Conservation (phyloP, 192 early-diverging fungal genomes). For the Backusella tuberculispora region DNA sequence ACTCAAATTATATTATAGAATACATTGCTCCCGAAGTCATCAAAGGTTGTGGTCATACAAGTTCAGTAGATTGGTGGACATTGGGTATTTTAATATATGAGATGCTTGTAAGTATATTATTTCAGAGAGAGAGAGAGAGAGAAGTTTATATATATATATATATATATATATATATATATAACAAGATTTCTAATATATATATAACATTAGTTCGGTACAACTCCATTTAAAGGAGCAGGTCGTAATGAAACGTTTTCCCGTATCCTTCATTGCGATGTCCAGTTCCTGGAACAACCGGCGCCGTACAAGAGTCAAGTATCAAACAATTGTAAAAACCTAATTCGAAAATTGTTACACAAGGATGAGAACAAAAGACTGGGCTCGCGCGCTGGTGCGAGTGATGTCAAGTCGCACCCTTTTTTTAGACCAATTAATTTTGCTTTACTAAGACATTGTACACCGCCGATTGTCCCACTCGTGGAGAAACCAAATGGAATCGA, state of each 20-base stretch:
- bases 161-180: too few species aligned
- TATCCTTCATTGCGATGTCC: constrained; percentile 81
- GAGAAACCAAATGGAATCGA: constrained; percentile 59
- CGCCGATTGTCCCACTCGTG: constrained; percentile 80
- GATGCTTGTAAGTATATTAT: constrained; percentile 79
- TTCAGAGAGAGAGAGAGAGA: neutral
- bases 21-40: constrained; percentile 99
- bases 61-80: constrained; percentile 99
- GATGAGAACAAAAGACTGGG: constrained; percentile 90
- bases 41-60: constrained; percentile 92
- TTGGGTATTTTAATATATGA: constrained; percentile 98
- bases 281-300: constrained; percentile 63
- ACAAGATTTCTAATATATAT: neutral
- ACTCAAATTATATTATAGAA: constrained; percentile 53
- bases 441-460: constrained; percentile 78
- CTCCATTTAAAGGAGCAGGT: constrained; percentile 95
- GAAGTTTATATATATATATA: neutral
- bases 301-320: constrained; percentile 32
- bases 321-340: constrained; percentile 68
- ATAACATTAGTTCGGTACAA: constrained; percentile 71
- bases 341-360: constrained; percentile 87
- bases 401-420: constrained; percentile 91
- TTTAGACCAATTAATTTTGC: constrained; percentile 96
- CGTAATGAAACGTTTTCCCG: constrained; percentile 90
- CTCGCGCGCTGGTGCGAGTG: constrained; percentile 86